Percentiles rank a stretch among this genome's conserved stretches.
Conservation (phyloP, 2,329 filamentous ascomycete genomes). For the Claviceps capensis region DNA sequence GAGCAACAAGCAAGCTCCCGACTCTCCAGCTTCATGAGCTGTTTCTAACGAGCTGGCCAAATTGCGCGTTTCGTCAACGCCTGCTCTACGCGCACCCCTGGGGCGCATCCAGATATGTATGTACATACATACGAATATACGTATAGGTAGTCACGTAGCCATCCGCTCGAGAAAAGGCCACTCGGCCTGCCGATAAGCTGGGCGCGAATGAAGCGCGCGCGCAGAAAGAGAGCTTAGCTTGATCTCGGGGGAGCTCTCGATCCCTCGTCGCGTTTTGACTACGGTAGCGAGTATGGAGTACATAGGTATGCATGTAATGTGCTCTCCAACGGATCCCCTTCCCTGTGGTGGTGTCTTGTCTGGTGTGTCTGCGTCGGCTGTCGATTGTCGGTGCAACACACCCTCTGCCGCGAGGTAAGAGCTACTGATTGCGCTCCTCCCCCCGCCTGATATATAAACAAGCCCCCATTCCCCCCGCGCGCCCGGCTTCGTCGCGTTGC, state of each 20-base stretch:
- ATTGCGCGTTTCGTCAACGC: too few relatives aligned
- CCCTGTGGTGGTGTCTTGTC: not conserved
- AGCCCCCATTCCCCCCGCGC: conserved; percentile 36
- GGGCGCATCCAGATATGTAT: not conserved
- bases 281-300: too few relatives aligned
- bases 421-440: conserved; percentile 41
- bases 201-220: not conserved
- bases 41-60: too few relatives aligned
- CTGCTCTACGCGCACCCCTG: not conserved
- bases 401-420: conserved; percentile 6
- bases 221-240: conserved; percentile 1
- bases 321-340: not conserved
- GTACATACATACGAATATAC: not conserved
- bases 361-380: conserved; percentile 1
- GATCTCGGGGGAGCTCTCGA: not conserved
- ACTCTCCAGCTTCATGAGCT: not conserved
- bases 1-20: not conserved
- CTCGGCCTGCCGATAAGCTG: not conserved
- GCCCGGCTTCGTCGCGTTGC: conserved; percentile 29
- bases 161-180: too few relatives aligned
- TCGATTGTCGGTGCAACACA: not conserved
- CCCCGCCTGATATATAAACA: conserved; percentile 50
- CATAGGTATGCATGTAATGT: too few relatives aligned
- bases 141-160: too few relatives aligned
- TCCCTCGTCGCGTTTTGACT: not conserved